Percentiles rank a stretch among this genome's conserved stretches.
Evolutionary conservation across 2,329 filamentous ascomycete genomes (phyloP).

Genomic region (Colletotrichum eremochloae): DNA sequence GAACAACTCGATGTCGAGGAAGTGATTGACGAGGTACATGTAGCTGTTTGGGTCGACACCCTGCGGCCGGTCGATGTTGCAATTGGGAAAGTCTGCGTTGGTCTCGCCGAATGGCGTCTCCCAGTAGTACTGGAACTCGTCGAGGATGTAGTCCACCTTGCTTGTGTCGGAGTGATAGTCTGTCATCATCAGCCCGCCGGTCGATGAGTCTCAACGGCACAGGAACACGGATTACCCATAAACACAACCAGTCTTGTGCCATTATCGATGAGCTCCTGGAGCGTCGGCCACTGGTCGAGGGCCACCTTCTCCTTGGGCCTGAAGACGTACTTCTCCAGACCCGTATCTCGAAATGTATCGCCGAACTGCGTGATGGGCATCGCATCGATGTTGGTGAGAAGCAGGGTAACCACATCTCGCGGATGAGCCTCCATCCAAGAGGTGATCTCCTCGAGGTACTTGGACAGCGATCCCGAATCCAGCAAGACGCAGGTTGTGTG

Average conservation of each 20-base stretch:
- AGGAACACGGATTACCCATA: slow-evolving; percentile 64
- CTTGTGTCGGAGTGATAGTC: slow-evolving; percentile 69
- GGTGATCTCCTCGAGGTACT: slow-evolving; percentile 70
- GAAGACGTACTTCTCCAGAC: slow-evolving; percentile 70
- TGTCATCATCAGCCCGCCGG: slow-evolving; percentile 47
- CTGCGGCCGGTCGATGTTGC: slow-evolving; percentile 73
- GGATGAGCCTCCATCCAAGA: slow-evolving; percentile 70
- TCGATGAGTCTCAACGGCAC: background rate
- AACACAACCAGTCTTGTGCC: slow-evolving; percentile 78
- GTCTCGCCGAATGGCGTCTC: slow-evolving; percentile 79
- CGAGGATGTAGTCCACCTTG: slow-evolving; percentile 72
- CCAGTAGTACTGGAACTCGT: slow-evolving; percentile 76
- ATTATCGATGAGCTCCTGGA: slow-evolving; percentile 73
- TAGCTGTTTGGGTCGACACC: slow-evolving; percentile 54
- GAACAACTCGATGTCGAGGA: slow-evolving; percentile 50
- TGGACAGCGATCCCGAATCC: slow-evolving; percentile 68
- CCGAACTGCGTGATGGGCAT: slow-evolving; percentile 68
- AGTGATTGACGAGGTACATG: slow-evolving; percentile 62
- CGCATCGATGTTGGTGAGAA: slow-evolving; percentile 73
- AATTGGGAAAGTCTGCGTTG: slow-evolving; percentile 71
- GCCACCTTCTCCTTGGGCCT: slow-evolving; percentile 57
- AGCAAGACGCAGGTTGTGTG: slow-evolving; percentile 73
- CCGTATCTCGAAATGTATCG: slow-evolving; percentile 66
- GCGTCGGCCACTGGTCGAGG: slow-evolving; percentile 76
- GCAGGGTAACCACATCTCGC: slow-evolving; percentile 72